Evolutionary conservation across 2,329 filamentous ascomycete genomes (phyloP).

Genomic region (Botrytis porri): DNA sequence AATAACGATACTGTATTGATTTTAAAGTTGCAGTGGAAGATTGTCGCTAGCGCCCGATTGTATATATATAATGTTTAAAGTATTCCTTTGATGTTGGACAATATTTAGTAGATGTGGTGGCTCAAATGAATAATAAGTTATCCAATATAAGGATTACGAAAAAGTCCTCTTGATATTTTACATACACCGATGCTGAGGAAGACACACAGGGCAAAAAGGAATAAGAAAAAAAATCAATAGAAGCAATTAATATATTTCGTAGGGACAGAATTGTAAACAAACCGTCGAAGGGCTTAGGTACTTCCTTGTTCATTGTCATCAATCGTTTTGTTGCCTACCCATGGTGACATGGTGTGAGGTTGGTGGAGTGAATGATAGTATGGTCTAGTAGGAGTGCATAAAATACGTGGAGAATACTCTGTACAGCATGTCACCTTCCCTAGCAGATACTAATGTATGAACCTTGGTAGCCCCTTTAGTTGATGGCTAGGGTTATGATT

Average conservation of each 20-base stretch:
- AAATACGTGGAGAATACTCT: constrained; percentile 5
- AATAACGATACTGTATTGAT: background rate
- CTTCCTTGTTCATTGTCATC: background rate
- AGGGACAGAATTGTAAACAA: background rate
- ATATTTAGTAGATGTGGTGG: background rate
- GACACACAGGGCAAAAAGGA: background rate
- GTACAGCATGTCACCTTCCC: background rate
- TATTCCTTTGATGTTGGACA: background rate
- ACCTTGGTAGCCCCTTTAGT: constrained; percentile 1
- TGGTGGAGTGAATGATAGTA: background rate
- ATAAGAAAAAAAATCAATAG: background rate
- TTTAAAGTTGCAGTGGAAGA: background rate
- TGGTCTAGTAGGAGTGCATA: background rate
- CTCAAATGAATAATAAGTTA: background rate
- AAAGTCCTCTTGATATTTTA: background rate
- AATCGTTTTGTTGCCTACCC: background rate
- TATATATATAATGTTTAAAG: background rate
- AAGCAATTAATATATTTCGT: background rate
- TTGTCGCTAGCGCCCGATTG: background rate
- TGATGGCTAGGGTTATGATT: background rate
- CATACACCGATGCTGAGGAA: background rate
- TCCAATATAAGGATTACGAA: background rate
- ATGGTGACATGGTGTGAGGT: constrained; percentile 5
- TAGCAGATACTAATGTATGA: constrained; percentile 13
- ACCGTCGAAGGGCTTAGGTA: background rate